Percentiles rank a stretch among this genome's conserved stretches.
Evolutionary conservation across 2,329 filamentous ascomycete genomes (phyloP).

Genomic region (Neofusicoccum cordaticola): DNA sequence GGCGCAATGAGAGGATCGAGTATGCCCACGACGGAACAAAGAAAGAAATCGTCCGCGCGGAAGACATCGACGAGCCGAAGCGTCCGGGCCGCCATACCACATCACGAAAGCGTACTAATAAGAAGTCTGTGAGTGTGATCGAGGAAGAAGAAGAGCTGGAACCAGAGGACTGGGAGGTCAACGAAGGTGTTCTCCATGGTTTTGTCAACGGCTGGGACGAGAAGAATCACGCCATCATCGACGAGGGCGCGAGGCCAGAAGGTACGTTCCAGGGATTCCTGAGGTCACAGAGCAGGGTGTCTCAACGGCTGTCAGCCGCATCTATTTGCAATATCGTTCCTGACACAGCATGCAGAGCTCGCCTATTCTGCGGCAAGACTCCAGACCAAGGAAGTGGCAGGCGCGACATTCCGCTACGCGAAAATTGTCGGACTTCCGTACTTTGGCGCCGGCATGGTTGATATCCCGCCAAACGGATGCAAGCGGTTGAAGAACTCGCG

Average conservation of each 20-base stretch:
- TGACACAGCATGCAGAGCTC: slow-evolving; percentile 46
- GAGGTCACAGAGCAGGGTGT: slow-evolving; percentile 28
- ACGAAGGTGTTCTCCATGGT: slow-evolving; percentile 62
- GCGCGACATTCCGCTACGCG: slow-evolving; percentile 78
- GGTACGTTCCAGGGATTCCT: slow-evolving; percentile 26
- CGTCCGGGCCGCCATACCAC: slow-evolving; percentile 33
- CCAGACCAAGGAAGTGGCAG: slow-evolving; percentile 56
- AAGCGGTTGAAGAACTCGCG: slow-evolving; percentile 90
- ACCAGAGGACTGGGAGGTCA: slow-evolving; percentile 68
- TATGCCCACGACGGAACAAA: slow-evolving; percentile 67
- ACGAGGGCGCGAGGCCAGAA: slow-evolving; percentile 55
- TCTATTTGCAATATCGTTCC: background rate
- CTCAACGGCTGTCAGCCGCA: background rate
- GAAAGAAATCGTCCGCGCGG: slow-evolving; percentile 73
- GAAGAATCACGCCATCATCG: slow-evolving; percentile 35
- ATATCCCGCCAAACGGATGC: slow-evolving; percentile 75
- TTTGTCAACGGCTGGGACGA: slow-evolving; percentile 62
- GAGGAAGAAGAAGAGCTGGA: slow-evolving; percentile 47
- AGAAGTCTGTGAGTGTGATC: slow-evolving; percentile 36
- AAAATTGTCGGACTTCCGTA: slow-evolving; percentile 79
- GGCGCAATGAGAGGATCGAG: slow-evolving; percentile 78
- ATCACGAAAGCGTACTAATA: slow-evolving; percentile 34
- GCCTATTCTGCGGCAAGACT: slow-evolving; percentile 59
- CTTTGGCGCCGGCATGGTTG: slow-evolving; percentile 86
- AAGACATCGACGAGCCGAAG: slow-evolving; percentile 49